phyloP scores from a whole-genome alignment of 2,329 filamentous ascomycete species.

The Keithomyces neogunnii region DNA sequence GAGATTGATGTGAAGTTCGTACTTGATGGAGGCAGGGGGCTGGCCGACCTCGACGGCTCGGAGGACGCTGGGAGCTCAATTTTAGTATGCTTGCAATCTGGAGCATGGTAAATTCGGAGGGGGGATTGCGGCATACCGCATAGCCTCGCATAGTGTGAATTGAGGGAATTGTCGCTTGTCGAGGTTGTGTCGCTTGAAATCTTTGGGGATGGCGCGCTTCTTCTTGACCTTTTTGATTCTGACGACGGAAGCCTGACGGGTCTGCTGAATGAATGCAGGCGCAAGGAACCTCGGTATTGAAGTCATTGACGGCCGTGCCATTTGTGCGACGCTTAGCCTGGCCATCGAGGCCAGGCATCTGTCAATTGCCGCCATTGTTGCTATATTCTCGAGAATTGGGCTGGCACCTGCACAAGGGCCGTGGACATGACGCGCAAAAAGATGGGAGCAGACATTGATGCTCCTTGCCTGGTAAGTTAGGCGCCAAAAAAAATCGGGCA shows the following conservation, averaged over 20 bases:
- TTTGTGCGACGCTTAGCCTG: slow-evolving; percentile 35
- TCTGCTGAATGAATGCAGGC: slow-evolving; percentile 33
- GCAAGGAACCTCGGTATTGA: slow-evolving; percentile 41
- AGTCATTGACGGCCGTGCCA: slow-evolving; percentile 31
- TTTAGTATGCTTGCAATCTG: background rate
- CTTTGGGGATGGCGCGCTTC: slow-evolving; percentile 55
- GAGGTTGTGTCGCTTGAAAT: slow-evolving; percentile 57
- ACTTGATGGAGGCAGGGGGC: slow-evolving; percentile 66
- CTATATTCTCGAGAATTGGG: no score
- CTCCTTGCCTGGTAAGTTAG: slow-evolving; percentile 18
- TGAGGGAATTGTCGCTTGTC: slow-evolving; percentile 53
- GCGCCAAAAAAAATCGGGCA: slow-evolving; percentile 8
- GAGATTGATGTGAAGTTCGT: slow-evolving; percentile 79
- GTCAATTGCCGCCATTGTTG: slow-evolving; percentile 41
- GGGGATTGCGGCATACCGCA: slow-evolving; percentile 54
- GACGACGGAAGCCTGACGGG: slow-evolving; percentile 31
- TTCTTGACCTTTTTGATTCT: slow-evolving; percentile 45
- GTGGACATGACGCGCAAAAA: slow-evolving; percentile 8
- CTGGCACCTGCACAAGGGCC: background rate
- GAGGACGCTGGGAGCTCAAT: slow-evolving; percentile 56
- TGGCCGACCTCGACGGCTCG: slow-evolving; percentile 87
- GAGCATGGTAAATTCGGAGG: background rate
- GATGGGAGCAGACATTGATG: background rate
- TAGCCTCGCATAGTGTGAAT: slow-evolving; percentile 83
- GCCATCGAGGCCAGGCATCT: slow-evolving; percentile 48